Conservation (phyloP, 2,329 filamentous ascomycete genomes). For the Fusarium liriodendri region DNA sequence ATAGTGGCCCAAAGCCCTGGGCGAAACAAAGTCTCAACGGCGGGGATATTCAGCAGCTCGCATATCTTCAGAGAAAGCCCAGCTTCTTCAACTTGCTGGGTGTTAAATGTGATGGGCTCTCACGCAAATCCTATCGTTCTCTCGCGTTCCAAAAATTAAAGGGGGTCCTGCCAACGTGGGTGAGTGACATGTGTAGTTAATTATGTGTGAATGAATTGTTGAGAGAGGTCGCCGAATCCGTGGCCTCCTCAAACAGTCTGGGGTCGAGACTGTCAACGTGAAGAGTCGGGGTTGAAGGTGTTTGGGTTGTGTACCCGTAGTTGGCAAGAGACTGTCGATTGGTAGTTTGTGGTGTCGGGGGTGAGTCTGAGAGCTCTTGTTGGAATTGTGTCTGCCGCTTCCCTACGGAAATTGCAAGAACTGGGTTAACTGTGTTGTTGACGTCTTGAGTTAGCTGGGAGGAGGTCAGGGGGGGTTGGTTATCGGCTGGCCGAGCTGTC, state of each 20-base stretch:
- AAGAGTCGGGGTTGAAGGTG: background rate
- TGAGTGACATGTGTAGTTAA: background rate
- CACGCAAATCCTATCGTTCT: background rate
- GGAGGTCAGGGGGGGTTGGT: background rate
- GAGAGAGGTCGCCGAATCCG: background rate
- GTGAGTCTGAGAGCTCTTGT: background rate
- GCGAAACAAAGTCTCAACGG: background rate
- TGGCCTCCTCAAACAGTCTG: background rate
- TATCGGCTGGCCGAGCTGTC: background rate
- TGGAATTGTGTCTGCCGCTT: background rate
- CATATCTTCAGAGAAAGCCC: background rate
- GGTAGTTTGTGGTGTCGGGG: background rate
- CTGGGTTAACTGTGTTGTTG: background rate
- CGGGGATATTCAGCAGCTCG: background rate
- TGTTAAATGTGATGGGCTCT: too few relatives aligned
- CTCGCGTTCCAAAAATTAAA: background rate
- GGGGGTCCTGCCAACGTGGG: background rate
- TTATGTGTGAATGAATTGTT: background rate
- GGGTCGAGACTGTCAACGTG: constrained; percentile 1
- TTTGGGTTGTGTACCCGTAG: background rate
- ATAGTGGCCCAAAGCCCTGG: background rate
- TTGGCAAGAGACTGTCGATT: background rate
- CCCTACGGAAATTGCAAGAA: background rate
- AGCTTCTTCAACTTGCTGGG: background rate
- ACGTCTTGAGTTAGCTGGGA: background rate